Base-by-base conservation (phyloP, 495 filamentous ascomycete species). In the Penicillium diatomitis region DNA sequence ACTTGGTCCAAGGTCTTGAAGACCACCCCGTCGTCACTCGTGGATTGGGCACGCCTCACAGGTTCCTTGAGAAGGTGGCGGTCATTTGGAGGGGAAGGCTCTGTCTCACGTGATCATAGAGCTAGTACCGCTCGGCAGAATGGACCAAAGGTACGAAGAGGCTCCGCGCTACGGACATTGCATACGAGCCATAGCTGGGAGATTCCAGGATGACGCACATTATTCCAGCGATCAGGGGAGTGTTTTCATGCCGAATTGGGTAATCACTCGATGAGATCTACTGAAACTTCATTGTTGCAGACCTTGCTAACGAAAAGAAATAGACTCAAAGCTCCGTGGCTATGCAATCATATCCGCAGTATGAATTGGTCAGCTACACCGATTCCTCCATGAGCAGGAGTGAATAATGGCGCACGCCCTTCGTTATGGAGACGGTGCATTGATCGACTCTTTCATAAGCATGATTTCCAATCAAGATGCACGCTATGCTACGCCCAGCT, bases 381-480 rank as follows among this genome's bases (percentile, higher is more conserved):
- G 31, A 43, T 41, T 20, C 20, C 27, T 30, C 10, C n/a, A 44
- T 33, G 9, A 6, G 41, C 41, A 20, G 7, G 41, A 6, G 6
- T 8, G 29, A 44, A 36, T 10, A 36, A 20, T 36, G 34, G 30
- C 31, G 5, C 31, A 33, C 41, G 31, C 31, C 41, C 41, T 44
- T 33, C 41, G 2, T 33, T 32, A 8, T 6, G 12, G 8, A 58
- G 32, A 10, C 20, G 38, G 46, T 32, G 50, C 48, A 66, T 63
- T 66, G 63, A 55, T 66, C 60, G 63, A 58, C 62, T 38, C n/a
- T 28, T 33, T 30, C 3, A 33, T 30, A 9, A 43, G 12, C 28
- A 31, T 4, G 4, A 33, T 6, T 5, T n/a, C 8, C 10, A 4
- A 3, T 8, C 27, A 38, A 42, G 31, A 32, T 8, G 6, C 11